A percentile compares a stretch with the other conserved stretches of the same genome.
Conservation (phyloP, 768 basidiomycete species). For the Pisolithus tinctorius region DNA sequence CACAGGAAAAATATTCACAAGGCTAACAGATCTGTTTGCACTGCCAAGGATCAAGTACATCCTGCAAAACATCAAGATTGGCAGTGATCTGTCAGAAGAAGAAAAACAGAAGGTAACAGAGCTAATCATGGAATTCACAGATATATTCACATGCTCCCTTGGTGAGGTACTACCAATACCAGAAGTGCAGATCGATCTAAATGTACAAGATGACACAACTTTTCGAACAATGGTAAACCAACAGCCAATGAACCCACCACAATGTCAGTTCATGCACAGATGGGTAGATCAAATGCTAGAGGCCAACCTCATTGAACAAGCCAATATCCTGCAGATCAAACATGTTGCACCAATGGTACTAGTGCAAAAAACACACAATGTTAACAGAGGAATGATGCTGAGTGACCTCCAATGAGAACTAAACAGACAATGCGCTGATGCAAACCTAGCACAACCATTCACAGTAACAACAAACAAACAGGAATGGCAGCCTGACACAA, state of each 20-base stretch:
- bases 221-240: not conserved
- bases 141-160: constrained; percentile 34
- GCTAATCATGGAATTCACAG: constrained; percentile 26
- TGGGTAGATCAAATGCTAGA: not conserved
- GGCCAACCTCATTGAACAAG: not conserved
- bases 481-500: not conserved
- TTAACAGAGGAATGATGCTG: constrained; percentile 17
- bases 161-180: constrained; percentile 30
- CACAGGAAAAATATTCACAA: not conserved
- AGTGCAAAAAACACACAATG: constrained; percentile 30
- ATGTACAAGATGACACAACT: not conserved
- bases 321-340: not conserved
- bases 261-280: not conserved
- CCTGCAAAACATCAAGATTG: constrained; percentile 17
- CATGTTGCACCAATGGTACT: constrained; percentile 23
- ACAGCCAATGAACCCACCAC: not conserved
- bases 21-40: not conserved
- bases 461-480: not conserved
- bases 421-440: constrained; percentile 13
- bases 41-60: constrained; percentile 13
- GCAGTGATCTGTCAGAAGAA: constrained; percentile 20
- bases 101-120: constrained; percentile 17
- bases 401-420: constrained; percentile 29
- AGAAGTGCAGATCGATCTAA: not conserved
- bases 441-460: not conserved